Base-by-base conservation (phyloP, 2,329 filamentous ascomycete species). In the Dactylellina cionopaga region DNA sequence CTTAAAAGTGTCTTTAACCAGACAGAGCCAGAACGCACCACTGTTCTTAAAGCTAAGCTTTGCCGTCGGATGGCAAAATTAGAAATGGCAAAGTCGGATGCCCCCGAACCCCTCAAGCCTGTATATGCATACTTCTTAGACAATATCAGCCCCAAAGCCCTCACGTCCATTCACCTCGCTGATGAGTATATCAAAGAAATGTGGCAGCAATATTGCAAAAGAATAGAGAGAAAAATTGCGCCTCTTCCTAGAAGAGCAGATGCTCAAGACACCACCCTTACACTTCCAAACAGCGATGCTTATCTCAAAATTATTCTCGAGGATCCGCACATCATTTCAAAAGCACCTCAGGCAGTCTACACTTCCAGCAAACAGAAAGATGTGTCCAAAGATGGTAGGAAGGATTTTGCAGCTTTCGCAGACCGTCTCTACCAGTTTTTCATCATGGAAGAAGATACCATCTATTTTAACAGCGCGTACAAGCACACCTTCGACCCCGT, bases 61-160 rank as follows among this genome's bases (percentile, higher is more conserved):
- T 84, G 83, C 71, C 82, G 85, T 19, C 84, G 87, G 0, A 81
- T 89, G 11, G 84, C 83, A 0, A 90, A 90, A 76, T 75, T 89
- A 0, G 83, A 87, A 29, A 75, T 77, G 0, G 82, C 84, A 47
- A 79, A 76, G 13, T 54, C 77, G 46, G 66, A 65, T 13, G 10
- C 11, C 31, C 25, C 27, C 13, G 41, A 22, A 15, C n/a, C 1
- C 4, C 5, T 41, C 9, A 52, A 49, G 31, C 1, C 1, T 6
- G 24, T 74, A 3, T 80, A 81, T 49, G 66, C 76, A 1, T 22
- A 68, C 1, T 72, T 83, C 3, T 80, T 81, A 43, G 49, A 64
- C 1, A 56, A 44, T 0, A 43, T 81, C 15, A 75, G 73, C 2
- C 74, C 78, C 7, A 25, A 75, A 3, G 79, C 82, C 41, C 74